Base-by-base conservation (phyloP, 23 red algal species). In the Cyanidioschyzon merolae region DNA sequence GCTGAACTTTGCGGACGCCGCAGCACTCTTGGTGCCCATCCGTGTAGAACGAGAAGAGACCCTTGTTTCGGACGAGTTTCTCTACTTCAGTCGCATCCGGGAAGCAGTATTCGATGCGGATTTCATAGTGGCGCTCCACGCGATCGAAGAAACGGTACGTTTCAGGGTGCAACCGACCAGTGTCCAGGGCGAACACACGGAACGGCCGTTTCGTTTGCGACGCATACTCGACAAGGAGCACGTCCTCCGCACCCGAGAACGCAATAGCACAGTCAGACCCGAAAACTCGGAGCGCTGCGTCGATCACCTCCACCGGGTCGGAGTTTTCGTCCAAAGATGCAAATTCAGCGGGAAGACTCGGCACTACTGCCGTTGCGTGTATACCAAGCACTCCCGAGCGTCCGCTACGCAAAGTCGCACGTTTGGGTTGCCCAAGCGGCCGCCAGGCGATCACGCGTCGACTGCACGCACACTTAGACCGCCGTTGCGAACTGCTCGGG, bases 11-110 rank as follows among this genome's bases (percentile, higher is more conserved):
- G 29, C 94, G 85, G 1, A 83, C 83, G 41, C 94, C 84, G 79
- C 94, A 98, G 39, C 94, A 98, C 74, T 98, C 88, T 57, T 88
- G 83, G 63, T 98, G 94, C 2, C 94, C 94, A 41, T 98, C 94
- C 40, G 88, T 82, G 79, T 92, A 92, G 59, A 98, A 98, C 36
- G 88, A 92, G 76, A 98, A 98, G 24, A 98, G 50, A 32, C 94
- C 94, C 82, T 98, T 98, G 50, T 88, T 85, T 38, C 87, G 90
- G 37, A 98, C 94, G 1, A 98, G 82, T 1, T 75, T 79, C 26
- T 85, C 77, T 16, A 98, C 85, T 88, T 91, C 94, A 18, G 67
- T 35, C 1, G 82, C 74, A 26, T 98, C 88, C 1, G 88, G 88
- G 75, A 91, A 98, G 30, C 84, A 87, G 74, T 98, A 98, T 68